Evolutionary conservation across 208 protist species (phyloP).

Genomic region (Wallacemonas collosoma): DNA sequence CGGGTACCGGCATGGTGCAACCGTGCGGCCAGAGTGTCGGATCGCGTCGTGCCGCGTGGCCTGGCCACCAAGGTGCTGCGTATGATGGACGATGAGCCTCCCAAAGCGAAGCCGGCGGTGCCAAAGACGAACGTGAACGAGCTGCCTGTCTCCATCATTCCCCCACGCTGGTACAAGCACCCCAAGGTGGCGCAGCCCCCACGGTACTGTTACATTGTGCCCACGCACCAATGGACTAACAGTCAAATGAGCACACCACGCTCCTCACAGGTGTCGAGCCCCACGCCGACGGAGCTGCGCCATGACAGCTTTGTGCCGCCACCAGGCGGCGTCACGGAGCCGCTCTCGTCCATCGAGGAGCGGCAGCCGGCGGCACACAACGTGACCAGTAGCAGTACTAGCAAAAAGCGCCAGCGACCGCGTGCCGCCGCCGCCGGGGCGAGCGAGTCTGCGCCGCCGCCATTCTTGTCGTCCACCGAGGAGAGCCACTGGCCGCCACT

Average conservation of each 20-base stretch:
- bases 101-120: constrained; percentile 39
- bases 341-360: constrained; percentile 16
- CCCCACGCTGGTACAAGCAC: constrained; percentile 71
- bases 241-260: constrained; percentile 8
- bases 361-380: constrained; percentile 1
- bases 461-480: neutral
- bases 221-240: constrained; percentile 12
- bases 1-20: constrained; percentile 88
- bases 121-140: constrained; percentile 35
- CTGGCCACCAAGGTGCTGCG: constrained; percentile 80
- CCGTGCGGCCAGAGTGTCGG: constrained; percentile 71
- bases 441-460: neutral
- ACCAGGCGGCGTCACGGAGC: constrained; percentile 16
- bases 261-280: constrained; percentile 19
- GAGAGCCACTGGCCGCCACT: constrained; percentile 13
- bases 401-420: neutral
- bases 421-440: neutral
- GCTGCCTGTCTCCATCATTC: constrained; percentile 77
- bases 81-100: constrained; percentile 72
- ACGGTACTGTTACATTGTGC: constrained; percentile 34
- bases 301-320: constrained; percentile 18
- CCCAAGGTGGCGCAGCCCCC: constrained; percentile 58
- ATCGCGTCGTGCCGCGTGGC: constrained; percentile 64
- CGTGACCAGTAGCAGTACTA: neutral
- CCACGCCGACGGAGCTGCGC: constrained; percentile 1